Conservation (phyloP, 306 rosid genomes). For the Herpetospermum pedunculosum region DNA sequence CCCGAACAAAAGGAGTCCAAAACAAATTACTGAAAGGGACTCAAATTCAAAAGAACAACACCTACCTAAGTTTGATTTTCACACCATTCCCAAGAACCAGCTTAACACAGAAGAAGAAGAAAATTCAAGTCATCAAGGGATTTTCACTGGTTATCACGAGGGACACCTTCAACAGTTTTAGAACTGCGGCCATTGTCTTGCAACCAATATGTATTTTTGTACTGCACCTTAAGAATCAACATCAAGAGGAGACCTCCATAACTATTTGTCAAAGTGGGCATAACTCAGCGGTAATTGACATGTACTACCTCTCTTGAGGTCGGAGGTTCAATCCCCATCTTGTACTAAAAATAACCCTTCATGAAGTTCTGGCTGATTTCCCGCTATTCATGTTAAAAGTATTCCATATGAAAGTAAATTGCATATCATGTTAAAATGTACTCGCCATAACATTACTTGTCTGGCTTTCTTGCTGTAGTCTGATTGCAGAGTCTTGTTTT, state of each 20-base stretch:
- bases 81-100: not conserved
- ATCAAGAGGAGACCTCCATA: not conserved
- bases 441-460: not conserved
- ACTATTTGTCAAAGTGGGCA: not conserved
- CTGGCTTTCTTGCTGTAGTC: not conserved
- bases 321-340: too few species aligned
- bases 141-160: not conserved
- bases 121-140: not conserved
- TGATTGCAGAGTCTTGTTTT: not conserved
- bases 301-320: too few species aligned
- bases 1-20: too few species aligned
- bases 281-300: too few species aligned
- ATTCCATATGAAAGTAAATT: not conserved
- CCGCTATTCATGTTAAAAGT: not conserved
- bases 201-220: not conserved
- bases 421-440: not conserved
- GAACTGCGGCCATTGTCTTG: not conserved
- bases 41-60: too few species aligned
- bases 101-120: not conserved
- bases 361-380: not conserved
- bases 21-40: too few species aligned
- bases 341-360: too few species aligned
- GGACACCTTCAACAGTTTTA: not conserved
- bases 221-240: not conserved
- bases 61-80: not conserved